These are phyloP conservation scores for Solanum dulcamara DNA, from an alignment of 257 asterid genomes.

Conservation along the genomic window DNA sequence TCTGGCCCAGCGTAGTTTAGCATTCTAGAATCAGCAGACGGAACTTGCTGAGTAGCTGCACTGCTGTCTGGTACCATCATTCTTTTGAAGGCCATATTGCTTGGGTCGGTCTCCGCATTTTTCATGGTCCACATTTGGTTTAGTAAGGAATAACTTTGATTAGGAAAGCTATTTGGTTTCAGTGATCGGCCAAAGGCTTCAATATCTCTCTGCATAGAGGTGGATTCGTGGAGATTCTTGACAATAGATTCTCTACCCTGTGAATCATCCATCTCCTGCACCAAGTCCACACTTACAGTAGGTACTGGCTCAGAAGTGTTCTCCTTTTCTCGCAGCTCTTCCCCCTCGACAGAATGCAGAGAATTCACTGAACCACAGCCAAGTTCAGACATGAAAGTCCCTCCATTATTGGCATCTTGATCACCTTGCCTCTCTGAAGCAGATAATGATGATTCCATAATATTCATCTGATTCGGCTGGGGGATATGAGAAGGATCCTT, in stretches of 20 bases:
- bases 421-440: constrained; percentile 19
- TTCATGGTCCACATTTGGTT: constrained; percentile 45
- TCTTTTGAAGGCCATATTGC: constrained; percentile 45
- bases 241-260: constrained; percentile 25
- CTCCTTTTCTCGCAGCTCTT: constrained; percentile 29
- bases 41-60: constrained; percentile 22
- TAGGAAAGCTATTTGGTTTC: constrained; percentile 47
- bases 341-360: constrained; percentile 15
- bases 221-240: constrained; percentile 34
- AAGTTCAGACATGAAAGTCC: constrained; percentile 9
- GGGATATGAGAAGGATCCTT: constrained; percentile 24
- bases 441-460: constrained; percentile 38
- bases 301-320: constrained; percentile 20
- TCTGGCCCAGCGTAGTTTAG: constrained; percentile 26
- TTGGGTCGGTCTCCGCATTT: constrained; percentile 44
- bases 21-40: constrained; percentile 36
- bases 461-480: constrained; percentile 28
- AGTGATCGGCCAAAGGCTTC: constrained; percentile 79
- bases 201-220: constrained; percentile 47
- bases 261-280: constrained; percentile 18
- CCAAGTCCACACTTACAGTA: constrained; percentile 11
- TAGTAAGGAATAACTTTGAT: constrained; percentile 35
- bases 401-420: constrained; percentile 16
- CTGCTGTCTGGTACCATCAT: constrained; percentile 38
- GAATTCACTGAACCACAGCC: constrained; percentile 24